phyloP scores from a whole-genome alignment of 495 filamentous ascomycete genomes.

The Durotheca rogersii region DNA sequence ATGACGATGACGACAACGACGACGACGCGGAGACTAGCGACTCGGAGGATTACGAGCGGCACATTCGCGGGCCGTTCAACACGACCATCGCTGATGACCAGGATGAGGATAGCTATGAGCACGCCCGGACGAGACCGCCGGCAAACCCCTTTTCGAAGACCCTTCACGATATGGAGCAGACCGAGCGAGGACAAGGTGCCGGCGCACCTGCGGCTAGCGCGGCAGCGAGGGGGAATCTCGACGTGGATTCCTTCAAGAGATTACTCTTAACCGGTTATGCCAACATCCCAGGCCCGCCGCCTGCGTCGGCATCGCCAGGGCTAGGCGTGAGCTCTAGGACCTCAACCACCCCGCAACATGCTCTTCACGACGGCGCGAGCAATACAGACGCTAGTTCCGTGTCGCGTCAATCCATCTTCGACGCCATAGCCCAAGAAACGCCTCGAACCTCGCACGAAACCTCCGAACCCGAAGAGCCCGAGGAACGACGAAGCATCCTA shows the following conservation, averaged over 20 bases:
- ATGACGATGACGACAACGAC: constrained; percentile 22
- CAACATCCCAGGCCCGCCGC: constrained; percentile 26
- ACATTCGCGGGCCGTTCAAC: constrained; percentile 33
- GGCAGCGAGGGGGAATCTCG: constrained; percentile 46
- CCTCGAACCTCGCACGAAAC: constrained; percentile 51
- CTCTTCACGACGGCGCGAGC: constrained; percentile 44
- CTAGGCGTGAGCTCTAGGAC: not conserved
- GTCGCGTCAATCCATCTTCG: constrained; percentile 49
- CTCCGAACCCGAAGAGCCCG: constrained; percentile 43
- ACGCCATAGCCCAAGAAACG: constrained; percentile 43
- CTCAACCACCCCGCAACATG: constrained; percentile 4
- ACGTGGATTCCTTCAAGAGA: constrained; percentile 63
- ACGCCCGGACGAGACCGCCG: constrained; percentile 30
- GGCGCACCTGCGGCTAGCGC: constrained; percentile 18
- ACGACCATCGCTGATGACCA: constrained; percentile 7
- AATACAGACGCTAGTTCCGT: constrained; percentile 50
- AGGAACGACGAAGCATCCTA: constrained; percentile 36
- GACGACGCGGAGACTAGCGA: constrained; percentile 30
- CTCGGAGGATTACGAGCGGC: constrained; percentile 27
- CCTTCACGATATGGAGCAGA: constrained; percentile 44
- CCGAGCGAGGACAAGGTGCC: constrained; percentile 18
- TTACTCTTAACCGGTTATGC: constrained; percentile 61
- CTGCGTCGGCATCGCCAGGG: constrained; percentile 11
- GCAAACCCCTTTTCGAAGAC: constrained; percentile 55
- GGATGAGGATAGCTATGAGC: constrained; percentile 3